These are phyloP conservation scores for Picocystis sp. DNA, from an alignment of 163 green algal genomes.

Conservation along the genomic window DNA sequence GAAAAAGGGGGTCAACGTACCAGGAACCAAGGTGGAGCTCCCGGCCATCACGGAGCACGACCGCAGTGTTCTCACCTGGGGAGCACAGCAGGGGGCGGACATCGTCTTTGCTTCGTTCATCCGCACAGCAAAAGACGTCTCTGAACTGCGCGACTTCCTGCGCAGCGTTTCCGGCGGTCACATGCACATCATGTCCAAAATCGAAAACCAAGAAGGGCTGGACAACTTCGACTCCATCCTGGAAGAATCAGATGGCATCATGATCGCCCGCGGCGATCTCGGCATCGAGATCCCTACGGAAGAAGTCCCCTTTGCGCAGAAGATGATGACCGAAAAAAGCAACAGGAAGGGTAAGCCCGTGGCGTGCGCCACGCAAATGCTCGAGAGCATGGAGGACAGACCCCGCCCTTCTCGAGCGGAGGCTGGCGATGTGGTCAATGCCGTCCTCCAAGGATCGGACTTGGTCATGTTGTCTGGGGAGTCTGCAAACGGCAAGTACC, in stretches of 20 bases:
- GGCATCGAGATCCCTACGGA: conserved; percentile 43
- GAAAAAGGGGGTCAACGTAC: conserved; percentile 23
- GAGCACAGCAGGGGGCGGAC: conserved; percentile 49
- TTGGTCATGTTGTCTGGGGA: conserved; percentile 47
- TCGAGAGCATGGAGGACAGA: conserved; percentile 57
- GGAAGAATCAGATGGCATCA: conserved; percentile 52
- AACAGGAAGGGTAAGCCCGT: conserved; percentile 28
- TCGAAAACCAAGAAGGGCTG: conserved; percentile 57
- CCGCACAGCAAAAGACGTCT: conserved; percentile 52
- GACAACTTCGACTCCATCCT: conserved; percentile 62
- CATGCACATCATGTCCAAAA: conserved; percentile 70
- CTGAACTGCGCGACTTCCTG: conserved; percentile 41
- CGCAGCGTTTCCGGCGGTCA: conserved; percentile 30
- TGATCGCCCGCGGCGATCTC: conserved; percentile 50
- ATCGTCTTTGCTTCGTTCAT: conserved; percentile 60
- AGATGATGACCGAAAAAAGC: conserved; percentile 45
- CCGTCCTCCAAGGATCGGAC: conserved; percentile 48
- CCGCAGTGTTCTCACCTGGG: conserved; percentile 53
- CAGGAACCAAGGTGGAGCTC: conserved; percentile 18
- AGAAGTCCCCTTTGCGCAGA: conserved; percentile 48
- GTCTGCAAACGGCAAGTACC: conserved; percentile 36
- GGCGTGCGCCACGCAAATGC: conserved; percentile 45
- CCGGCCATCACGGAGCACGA: conserved; percentile 26
- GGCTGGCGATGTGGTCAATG: conserved; percentile 53
- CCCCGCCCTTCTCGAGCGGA: conserved; percentile 47